Evolutionary conservation across 2,329 filamentous ascomycete species (phyloP), one percentile per base, ranked within the genome.

Genomic region (Zymoseptoria crescenta): DNA sequence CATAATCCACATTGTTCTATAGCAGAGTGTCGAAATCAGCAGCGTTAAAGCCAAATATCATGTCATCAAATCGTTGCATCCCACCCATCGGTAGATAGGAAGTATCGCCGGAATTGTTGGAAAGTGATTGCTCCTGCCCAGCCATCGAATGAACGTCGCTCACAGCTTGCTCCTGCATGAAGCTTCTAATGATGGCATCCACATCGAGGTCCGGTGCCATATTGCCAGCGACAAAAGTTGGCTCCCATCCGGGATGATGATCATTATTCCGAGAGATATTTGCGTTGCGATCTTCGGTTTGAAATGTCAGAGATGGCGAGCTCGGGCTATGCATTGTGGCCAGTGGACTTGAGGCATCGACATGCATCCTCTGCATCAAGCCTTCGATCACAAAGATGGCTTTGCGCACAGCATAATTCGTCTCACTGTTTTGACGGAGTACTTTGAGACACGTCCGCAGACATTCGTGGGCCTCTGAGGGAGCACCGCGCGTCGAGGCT

Each of bases 401-500:
- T 24, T 76, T 75, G 35, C 75, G 72, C 0, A 80, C 78, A 0
- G 79, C 78, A 64, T 75, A 79, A 24, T 81, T 81, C 0, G 79
- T 81, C 59, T 79, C 77, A 54, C 79, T 75, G 29, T 82, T 81
- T 35, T 79, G 75, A 13, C 73, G 66, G 24, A 82, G 79, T 0
- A 81, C 75, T 0, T 73, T 73, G 0, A 81, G 64, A 57, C 79
- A 82, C 0, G 74, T 76, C 28, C 74, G 71, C 0, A 81, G 69
- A 51, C 70, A 72, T 2, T 67, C 61, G 59, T 78, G 74, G 0
- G 77, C 74, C 3, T 75, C 72, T 0, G 76, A 78, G 0, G 71
- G 70, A 0, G 67, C 67, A 7, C 73, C 72, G 8, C 76, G 73
- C 50, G 77, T 77, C 2, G 80, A 78, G 0, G 80, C 79, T 5